phyloP scores from a whole-genome alignment of 176 grass and related monocot genomes.

The Cocos nucifera region DNA sequence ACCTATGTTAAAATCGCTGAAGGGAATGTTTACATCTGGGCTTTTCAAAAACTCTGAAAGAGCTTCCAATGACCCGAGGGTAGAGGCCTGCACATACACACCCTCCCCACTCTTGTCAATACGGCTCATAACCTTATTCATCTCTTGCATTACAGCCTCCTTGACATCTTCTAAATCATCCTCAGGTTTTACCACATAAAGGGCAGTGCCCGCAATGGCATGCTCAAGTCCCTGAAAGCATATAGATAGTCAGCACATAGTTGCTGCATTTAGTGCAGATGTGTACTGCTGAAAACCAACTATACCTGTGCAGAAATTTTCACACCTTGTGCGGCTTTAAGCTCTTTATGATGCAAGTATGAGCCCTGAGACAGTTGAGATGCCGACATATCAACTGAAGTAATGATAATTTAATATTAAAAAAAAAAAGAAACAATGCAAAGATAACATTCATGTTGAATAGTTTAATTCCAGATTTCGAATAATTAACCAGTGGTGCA shows the following conservation, averaged over 20 bases:
- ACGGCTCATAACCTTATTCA: conserved; percentile 64
- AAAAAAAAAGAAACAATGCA: not conserved
- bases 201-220: conserved; percentile 81
- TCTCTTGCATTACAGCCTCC: conserved; percentile 71
- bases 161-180: conserved; percentile 68
- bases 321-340: conserved; percentile 88
- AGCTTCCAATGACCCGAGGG: conserved; percentile 84
- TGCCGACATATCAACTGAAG: not conserved
- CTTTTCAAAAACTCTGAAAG: conserved; percentile 78
- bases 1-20: conserved; percentile 87
- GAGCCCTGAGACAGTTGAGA: conserved; percentile 41
- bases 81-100: conserved; percentile 90
- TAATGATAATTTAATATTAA: not conserved
- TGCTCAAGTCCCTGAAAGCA: conserved; percentile 72
- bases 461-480: no score
- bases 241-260: conserved; percentile 5
- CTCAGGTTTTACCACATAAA: conserved; percentile 52
- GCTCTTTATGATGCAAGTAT: conserved; percentile 77
- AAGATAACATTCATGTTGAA: no score
- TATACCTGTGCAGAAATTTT: conserved; percentile 89
- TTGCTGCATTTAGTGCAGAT: no score
- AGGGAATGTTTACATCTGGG: conserved; percentile 73
- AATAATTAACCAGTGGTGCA: no score
- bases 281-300: not conserved
- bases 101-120: conserved; percentile 83